Base-by-base conservation (phyloP, 345 rosid species). In the Heritiera littoralis region DNA sequence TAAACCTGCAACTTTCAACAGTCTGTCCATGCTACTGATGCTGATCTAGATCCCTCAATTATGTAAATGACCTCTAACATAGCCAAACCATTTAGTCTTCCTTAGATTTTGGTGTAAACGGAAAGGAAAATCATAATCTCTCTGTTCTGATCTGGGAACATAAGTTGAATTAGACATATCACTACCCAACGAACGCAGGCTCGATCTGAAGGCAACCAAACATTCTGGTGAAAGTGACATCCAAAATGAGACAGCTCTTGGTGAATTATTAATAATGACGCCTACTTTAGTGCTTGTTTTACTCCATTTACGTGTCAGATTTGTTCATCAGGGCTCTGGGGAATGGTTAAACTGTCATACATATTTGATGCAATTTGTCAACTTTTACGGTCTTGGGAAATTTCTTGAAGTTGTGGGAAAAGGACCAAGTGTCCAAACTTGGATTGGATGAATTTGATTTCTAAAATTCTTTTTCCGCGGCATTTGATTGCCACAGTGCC, bases 281-380 rank as follows among this genome's bases (percentile, higher is more conserved):
- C 69, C 83, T 61, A 56, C 75, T 70, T 51, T 52, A 23, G 23
- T 76, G 46, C 66, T 32, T 60, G 52, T 23, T n/a, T 68, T 40
- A 10, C 32, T 1, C 18, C 1, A 4, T 66, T 66, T 49, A 17
- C 77, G 54, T 51, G 76, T 70, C 79, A 15, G 1, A 80, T 60
- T 59, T 56, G 51, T 18, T 64, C 10, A 30, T 48, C 6, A 1
- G 8, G 55, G 6, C 55, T 51, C 14, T 51, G 4, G 14, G 64
- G 9, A 43, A 4, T 7, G 64, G 35, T 45, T 41, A 45, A 43
- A 15, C 32, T 20, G 46, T 40, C 52, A 20, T 66, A 40, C 41
- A 35, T 3, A 1, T 67, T 67, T 67, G 51, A 67, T 67, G 32
- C 15, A 43, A 43, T 67, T 67, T 43, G 32, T 67, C 72, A 67